Percentiles rank a stretch among this genome's conserved stretches.
These are phyloP conservation scores for Phlegmacium glaucopus DNA, from an alignment of 768 basidiomycete species.

Conservation along the genomic window DNA sequence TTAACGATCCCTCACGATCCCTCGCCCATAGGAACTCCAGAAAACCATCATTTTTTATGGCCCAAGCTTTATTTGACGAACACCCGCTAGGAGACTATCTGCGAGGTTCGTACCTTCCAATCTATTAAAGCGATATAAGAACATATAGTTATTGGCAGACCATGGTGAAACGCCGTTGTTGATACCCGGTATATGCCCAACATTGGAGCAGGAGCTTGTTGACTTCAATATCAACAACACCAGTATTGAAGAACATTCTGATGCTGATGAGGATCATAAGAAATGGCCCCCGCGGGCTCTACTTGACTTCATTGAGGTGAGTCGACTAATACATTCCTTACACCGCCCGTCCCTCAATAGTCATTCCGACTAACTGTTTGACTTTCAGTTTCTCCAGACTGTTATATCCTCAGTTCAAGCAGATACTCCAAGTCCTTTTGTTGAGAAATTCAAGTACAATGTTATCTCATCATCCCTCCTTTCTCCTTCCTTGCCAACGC, in stretches of 20 bases:
- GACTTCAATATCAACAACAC: slow-evolving; percentile 31
- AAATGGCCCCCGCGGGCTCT: slow-evolving; percentile 38
- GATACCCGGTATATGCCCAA: slow-evolving; percentile 53
- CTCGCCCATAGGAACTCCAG: slow-evolving; percentile 1
- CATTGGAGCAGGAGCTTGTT: slow-evolving; percentile 36
- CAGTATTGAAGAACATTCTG: too few relatives aligned
- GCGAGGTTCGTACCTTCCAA: slow-evolving; percentile 41
- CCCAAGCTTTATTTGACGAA: slow-evolving; percentile 74
- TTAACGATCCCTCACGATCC: slow-evolving; percentile 21
- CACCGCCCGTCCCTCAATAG: slow-evolving; percentile 1
- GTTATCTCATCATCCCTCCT: slow-evolving; percentile 78
- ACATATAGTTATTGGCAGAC: slow-evolving; percentile 34
- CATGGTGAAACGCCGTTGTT: slow-evolving; percentile 53
- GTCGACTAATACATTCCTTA: slow-evolving; percentile 14
- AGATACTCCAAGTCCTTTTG: slow-evolving; percentile 46
- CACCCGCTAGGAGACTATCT: slow-evolving; percentile 76
- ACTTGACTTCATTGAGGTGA: slow-evolving; percentile 37
- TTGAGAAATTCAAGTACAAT: slow-evolving; percentile 81
- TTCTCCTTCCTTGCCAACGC: slow-evolving; percentile 49
- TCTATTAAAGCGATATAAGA: slow-evolving; percentile 1
- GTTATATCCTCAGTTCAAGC: slow-evolving; percentile 32
- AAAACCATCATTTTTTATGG: slow-evolving; percentile 45
- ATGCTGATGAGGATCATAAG: slow-evolving; percentile 23
- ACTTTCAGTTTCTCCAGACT: slow-evolving; percentile 34
- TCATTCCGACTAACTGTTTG: slow-evolving; percentile 7